Evolutionary conservation across 163 green algal species (phyloP).

Genomic region (Scenedesmus sp.): DNA sequence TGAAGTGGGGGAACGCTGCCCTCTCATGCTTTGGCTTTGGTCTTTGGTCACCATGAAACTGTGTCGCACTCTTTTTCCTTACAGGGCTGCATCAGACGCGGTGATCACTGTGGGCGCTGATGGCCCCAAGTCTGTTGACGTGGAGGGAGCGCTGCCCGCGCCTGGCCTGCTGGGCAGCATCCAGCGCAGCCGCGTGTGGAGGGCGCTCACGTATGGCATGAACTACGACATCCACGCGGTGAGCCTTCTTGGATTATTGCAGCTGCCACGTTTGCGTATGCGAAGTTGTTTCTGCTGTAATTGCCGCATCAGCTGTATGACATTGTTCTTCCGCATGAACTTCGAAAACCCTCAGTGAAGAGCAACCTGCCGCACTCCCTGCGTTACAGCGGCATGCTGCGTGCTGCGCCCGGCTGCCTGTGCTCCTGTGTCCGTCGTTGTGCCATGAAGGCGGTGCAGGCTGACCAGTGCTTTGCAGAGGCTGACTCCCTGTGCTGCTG

Average conservation of each 20-base stretch:
- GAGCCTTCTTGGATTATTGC: neutral
- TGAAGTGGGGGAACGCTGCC: too few species aligned
- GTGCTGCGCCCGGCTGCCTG: too few species aligned
- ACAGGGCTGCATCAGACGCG: neutral
- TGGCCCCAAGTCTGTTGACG: neutral
- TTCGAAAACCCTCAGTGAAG: too few species aligned
- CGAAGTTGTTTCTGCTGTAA: too few species aligned
- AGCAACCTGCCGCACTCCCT: too few species aligned
- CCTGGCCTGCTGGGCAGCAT: slow-evolving; percentile 23
- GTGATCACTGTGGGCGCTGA: neutral
- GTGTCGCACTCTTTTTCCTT: too few species aligned
- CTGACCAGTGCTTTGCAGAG: neutral
- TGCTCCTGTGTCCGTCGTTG: too few species aligned
- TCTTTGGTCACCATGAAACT: too few species aligned
- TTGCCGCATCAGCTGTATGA: too few species aligned
- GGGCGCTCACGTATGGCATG: slow-evolving; percentile 24
- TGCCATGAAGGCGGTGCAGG: slow-evolving; percentile 17
- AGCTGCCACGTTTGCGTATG: neutral
- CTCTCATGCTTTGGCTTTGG: too few species aligned
- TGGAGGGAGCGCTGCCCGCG: slow-evolving; percentile 14
- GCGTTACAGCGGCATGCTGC: too few species aligned
- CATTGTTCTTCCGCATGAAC: too few species aligned
- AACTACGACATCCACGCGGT: slow-evolving; percentile 56
- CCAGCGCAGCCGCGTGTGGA: neutral
- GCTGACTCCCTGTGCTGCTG: neutral